These are phyloP conservation scores for Plantago coronopus DNA, from an alignment of 305 asterid species.

Conservation along the genomic window DNA sequence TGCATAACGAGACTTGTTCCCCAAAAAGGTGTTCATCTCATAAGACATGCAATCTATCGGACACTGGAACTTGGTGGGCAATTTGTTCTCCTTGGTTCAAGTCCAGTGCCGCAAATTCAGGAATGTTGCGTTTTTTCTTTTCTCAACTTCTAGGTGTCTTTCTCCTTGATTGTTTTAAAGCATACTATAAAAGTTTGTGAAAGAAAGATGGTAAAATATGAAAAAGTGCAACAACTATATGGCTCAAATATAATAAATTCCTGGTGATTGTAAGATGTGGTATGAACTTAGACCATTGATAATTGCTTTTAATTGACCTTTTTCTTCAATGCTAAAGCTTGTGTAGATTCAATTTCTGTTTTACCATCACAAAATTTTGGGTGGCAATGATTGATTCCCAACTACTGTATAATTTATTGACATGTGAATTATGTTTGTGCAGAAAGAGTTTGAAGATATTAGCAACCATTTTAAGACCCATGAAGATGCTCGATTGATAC, in stretches of 20 bases:
- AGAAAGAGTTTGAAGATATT: slow-evolving; percentile 93
- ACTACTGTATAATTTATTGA: slow-evolving; percentile 20
- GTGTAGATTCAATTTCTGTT: not conserved
- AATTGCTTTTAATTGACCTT: not conserved
- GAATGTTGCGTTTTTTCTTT: slow-evolving; percentile 29
- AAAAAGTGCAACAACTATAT: slow-evolving; percentile 7
- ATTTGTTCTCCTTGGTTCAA: slow-evolving; percentile 94
- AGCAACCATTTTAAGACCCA: slow-evolving; percentile 58
- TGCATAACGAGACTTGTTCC: slow-evolving; percentile 98
- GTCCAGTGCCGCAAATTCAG: slow-evolving; percentile 94
- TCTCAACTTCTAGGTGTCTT: slow-evolving; percentile 12
- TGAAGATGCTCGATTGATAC: slow-evolving; percentile 63
- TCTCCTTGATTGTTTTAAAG: slow-evolving; percentile 1
- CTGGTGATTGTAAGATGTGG: not conserved
- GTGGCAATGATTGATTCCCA: not conserved
- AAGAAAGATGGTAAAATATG: slow-evolving; percentile 2
- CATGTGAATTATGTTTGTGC: slow-evolving; percentile 22
- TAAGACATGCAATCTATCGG: slow-evolving; percentile 85
- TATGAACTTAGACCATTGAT: not conserved
- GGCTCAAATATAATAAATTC: not conserved
- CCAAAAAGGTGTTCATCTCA: slow-evolving; percentile 96
- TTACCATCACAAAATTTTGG: not conserved
- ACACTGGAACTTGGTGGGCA: slow-evolving; percentile 95
- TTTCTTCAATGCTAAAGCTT: not conserved
- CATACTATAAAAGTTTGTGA: not conserved